Evolutionary conservation across 2,329 filamentous ascomycete species (phyloP).

Genomic region (Colletotrichum sp.): DNA sequence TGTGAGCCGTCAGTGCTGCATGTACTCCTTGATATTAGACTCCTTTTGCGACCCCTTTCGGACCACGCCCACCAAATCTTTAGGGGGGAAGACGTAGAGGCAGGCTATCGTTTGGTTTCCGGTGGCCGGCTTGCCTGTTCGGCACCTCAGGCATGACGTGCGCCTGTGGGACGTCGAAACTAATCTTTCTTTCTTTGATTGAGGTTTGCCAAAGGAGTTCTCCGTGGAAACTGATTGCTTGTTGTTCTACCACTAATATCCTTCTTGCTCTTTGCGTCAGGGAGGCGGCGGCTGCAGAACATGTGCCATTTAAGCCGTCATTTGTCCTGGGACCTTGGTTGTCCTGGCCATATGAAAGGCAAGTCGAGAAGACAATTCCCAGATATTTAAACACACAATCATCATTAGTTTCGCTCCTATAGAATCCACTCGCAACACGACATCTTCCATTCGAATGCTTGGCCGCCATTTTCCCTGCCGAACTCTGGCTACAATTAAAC

Average conservation of each 20-base stretch:
- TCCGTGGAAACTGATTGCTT: neutral
- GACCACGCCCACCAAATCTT: neutral
- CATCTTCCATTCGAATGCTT: neutral
- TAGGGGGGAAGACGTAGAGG: neutral
- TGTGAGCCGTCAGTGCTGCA: neutral
- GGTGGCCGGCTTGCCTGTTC: neutral
- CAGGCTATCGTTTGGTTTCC: neutral
- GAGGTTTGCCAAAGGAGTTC: neutral
- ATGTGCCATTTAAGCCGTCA: too few relatives aligned
- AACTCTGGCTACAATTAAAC: neutral
- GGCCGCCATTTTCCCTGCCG: neutral
- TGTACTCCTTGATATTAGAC: neutral
- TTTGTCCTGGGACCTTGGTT: neutral
- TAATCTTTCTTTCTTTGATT: neutral
- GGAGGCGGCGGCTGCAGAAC: neutral
- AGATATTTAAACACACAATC: neutral
- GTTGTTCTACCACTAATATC: neutral
- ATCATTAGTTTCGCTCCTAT: too few relatives aligned
- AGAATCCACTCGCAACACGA: neutral
- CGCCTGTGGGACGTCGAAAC: neutral
- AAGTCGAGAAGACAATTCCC: neutral
- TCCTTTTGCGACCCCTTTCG: neutral
- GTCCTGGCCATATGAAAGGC: neutral
- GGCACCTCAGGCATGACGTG: neutral
- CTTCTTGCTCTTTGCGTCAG: neutral